These are phyloP conservation scores for Datisca glomerata DNA, from an alignment of 306 rosid species.

Conservation along the genomic window DNA sequence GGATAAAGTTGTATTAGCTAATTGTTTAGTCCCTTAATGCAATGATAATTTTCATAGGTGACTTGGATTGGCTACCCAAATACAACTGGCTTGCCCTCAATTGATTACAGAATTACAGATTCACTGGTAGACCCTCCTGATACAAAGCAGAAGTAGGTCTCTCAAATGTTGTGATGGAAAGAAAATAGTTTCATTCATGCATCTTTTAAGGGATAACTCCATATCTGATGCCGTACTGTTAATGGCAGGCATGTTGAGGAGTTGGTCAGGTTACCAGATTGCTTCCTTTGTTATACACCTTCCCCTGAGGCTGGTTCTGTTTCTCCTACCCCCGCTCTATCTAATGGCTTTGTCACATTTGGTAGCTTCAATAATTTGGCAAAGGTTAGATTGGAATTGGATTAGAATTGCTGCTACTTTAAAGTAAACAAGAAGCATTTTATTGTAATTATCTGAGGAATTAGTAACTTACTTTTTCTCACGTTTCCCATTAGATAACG, in stretches of 20 bases:
- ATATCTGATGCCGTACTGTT: background rate
- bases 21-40: background rate
- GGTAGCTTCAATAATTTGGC: constrained; percentile 99
- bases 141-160: constrained; percentile 75
- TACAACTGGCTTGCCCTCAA: constrained; percentile 93
- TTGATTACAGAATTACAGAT: constrained; percentile 94
- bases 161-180: too few species aligned
- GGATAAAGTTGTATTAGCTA: background rate
- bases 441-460: background rate
- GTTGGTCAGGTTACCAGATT: constrained; percentile 72
- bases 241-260: constrained; percentile 83
- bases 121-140: constrained; percentile 82
- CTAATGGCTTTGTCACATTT: constrained; percentile 90
- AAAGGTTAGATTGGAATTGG: constrained; percentile 46
- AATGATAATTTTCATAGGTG: constrained; percentile 30
- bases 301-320: constrained; percentile 93
- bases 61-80: constrained; percentile 99
- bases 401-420: background rate
- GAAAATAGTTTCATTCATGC: too few species aligned
- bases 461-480: background rate
- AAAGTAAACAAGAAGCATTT: background rate
- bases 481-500: constrained; percentile 49
- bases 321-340: constrained; percentile 79
- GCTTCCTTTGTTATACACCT: constrained; percentile 94
- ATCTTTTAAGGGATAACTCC: too few species aligned